Evolutionary conservation across 345 rosid genomes (phyloP).

Genomic region (Melaleuca alternifolia): DNA sequence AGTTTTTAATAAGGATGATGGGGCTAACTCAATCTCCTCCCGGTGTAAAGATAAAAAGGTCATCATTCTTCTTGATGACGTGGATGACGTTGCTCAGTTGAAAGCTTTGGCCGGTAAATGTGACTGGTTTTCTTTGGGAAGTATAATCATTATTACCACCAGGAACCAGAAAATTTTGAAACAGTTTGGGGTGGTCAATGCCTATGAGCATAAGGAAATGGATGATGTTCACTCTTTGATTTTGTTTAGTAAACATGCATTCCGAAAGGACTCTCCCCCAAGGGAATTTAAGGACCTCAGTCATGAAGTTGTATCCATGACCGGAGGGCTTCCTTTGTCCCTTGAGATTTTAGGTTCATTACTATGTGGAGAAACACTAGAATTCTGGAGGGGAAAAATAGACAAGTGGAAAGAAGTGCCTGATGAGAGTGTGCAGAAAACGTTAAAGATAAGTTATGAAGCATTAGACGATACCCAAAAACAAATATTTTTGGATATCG

Average conservation of each 20-base stretch:
- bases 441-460: fast-evolving
- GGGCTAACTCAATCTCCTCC: too few species aligned
- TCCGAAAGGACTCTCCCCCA: neutral
- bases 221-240: fast-evolving
- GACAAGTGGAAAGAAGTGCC: neutral
- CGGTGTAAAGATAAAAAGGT: too few species aligned
- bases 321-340: neutral
- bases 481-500: neutral
- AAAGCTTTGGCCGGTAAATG: too few species aligned
- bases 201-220: fast-evolving
- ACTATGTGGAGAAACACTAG: fast-evolving
- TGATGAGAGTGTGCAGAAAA: fast-evolving
- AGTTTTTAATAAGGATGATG: too few species aligned
- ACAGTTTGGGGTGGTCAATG: too few species aligned
- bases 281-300: neutral
- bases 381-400: fast-evolving
- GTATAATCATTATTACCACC: too few species aligned
- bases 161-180: too few species aligned
- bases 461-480: fast-evolving
- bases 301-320: fast-evolving
- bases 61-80: too few species aligned
- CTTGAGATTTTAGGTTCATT: neutral
- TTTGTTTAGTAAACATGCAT: neutral
- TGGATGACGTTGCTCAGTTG: too few species aligned
- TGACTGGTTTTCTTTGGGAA: too few species aligned